A percentile compares a stretch with the other conserved stretches of the same genome.
Evolutionary conservation across 2,329 filamentous ascomycete genomes (phyloP).

Genomic region (Pseudofabraea citricarpa): DNA sequence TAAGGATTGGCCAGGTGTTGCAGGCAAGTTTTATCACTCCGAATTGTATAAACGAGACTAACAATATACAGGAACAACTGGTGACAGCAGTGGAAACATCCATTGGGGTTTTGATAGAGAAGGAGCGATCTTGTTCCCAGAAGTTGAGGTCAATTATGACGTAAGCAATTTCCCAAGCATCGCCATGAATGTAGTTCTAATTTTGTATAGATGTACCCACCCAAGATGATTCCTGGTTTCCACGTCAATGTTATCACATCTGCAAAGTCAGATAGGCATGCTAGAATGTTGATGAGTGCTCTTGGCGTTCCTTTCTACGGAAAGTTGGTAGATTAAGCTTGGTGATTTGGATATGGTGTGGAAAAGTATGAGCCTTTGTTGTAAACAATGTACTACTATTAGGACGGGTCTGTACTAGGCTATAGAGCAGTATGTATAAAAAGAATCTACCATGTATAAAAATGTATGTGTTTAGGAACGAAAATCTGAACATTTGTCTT

Average conservation of each 20-base stretch:
- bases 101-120: slow-evolving; percentile 73
- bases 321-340: slow-evolving; percentile 23
- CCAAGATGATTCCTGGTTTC: slow-evolving; percentile 35
- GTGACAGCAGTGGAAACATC: slow-evolving; percentile 86
- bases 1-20: slow-evolving; percentile 90
- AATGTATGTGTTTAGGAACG: no score
- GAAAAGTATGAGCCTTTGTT: no score
- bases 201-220: slow-evolving; percentile 48
- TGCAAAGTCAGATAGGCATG: slow-evolving; percentile 23
- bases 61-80: slow-evolving; percentile 37
- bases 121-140: slow-evolving; percentile 79
- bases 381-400: no score
- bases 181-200: slow-evolving; percentile 8
- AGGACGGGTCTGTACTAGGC: no score
- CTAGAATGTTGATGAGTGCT: slow-evolving; percentile 22
- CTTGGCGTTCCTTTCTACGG: slow-evolving; percentile 25
- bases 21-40: slow-evolving; percentile 34
- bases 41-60: slow-evolving; percentile 26
- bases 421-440: no score
- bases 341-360: no score
- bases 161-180: slow-evolving; percentile 47
- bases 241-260: slow-evolving; percentile 29
- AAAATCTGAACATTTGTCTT: no score
- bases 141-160: slow-evolving; percentile 92
- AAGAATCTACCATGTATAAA: no score